These are phyloP conservation scores for Evansstolkia leycettana DNA, from an alignment of 495 filamentous ascomycete species.

Conservation along the genomic window DNA sequence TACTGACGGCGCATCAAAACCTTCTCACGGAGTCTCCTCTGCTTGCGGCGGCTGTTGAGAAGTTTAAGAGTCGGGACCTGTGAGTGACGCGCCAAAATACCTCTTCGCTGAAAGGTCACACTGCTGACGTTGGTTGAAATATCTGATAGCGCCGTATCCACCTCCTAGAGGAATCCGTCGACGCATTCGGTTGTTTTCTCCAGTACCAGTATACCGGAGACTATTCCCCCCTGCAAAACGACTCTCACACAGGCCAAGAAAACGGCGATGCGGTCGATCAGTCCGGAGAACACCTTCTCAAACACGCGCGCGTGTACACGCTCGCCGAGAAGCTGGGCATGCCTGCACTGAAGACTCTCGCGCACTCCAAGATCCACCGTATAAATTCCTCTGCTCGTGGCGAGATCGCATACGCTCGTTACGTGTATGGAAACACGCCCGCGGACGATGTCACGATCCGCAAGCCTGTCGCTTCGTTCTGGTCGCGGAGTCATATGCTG, in stretches of 20 bases:
- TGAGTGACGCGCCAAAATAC: background rate
- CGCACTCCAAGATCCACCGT: conserved; percentile 80
- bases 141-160: conserved; percentile 45
- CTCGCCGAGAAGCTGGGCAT: conserved; percentile 70
- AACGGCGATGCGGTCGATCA: conserved; percentile 53
- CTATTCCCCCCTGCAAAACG: conserved; percentile 63
- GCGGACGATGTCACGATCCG: conserved; percentile 61
- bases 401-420: conserved; percentile 81
- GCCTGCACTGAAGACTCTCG: conserved; percentile 58
- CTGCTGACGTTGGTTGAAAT: too few species aligned
- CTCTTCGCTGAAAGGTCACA: too few species aligned
- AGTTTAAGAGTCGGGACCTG: conserved; percentile 32
- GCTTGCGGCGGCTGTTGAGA: conserved; percentile 49
- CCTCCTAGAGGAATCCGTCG: conserved; percentile 58
- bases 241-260: conserved; percentile 32
- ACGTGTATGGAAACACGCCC: conserved; percentile 69
- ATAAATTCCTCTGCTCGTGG: conserved; percentile 74
- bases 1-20: conserved; percentile 67
- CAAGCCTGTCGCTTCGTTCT: conserved; percentile 78
- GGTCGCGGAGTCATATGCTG: conserved; percentile 73
- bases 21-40: conserved; percentile 63
- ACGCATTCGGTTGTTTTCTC: conserved; percentile 76
- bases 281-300: conserved; percentile 63
- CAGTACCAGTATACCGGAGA: conserved; percentile 89
- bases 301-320: conserved; percentile 82